A percentile compares a stretch with the other conserved stretches of the same genome.
These are phyloP conservation scores for Rasamsonia emersonii DNA, from an alignment of 2,329 filamentous ascomycete species.

Conservation along the genomic window DNA sequence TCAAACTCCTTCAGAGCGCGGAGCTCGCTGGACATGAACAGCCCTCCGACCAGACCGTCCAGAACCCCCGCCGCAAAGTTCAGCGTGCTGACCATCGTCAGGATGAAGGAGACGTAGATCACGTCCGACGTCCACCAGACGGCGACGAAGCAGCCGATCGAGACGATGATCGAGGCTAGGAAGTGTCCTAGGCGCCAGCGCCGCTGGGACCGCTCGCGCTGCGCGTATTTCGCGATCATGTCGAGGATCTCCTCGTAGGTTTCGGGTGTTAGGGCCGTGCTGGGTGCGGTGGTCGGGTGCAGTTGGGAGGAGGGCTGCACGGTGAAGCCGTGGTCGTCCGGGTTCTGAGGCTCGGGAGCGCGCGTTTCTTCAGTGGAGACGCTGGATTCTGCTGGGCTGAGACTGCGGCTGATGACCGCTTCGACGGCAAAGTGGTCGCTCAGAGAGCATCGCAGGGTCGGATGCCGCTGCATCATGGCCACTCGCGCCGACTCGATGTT, in stretches of 20 bases:
- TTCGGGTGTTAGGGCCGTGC: constrained; percentile 32
- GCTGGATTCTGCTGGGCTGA: background rate
- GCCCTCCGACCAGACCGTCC: constrained; percentile 74
- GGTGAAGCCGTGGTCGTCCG: constrained; percentile 11
- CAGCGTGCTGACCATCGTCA: constrained; percentile 72
- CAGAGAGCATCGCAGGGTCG: constrained; percentile 70
- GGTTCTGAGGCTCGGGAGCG: constrained; percentile 8
- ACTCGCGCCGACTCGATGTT: constrained; percentile 62
- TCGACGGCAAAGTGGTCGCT: constrained; percentile 94
- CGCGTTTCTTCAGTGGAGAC: constrained; percentile 6
- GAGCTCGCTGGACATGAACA: constrained; percentile 81
- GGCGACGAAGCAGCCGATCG: constrained; percentile 66
- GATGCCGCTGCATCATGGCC: constrained; percentile 73
- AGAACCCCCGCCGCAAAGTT: constrained; percentile 66
- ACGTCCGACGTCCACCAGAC: constrained; percentile 66
- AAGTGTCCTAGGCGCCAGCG: constrained; percentile 68
- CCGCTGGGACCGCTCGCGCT: constrained; percentile 64
- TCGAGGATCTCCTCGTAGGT: constrained; percentile 66
- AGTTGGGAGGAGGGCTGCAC: constrained; percentile 3
- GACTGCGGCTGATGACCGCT: constrained; percentile 52
- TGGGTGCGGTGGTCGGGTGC: constrained; percentile 13
- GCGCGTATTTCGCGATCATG: constrained; percentile 59
- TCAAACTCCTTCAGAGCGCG: constrained; percentile 81
- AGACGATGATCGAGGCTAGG: constrained; percentile 54
- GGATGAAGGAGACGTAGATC: constrained; percentile 69